These are phyloP conservation scores for Hypoxylon sp. DNA, from an alignment of 2,329 filamentous ascomycete species.

Conservation along the genomic window DNA sequence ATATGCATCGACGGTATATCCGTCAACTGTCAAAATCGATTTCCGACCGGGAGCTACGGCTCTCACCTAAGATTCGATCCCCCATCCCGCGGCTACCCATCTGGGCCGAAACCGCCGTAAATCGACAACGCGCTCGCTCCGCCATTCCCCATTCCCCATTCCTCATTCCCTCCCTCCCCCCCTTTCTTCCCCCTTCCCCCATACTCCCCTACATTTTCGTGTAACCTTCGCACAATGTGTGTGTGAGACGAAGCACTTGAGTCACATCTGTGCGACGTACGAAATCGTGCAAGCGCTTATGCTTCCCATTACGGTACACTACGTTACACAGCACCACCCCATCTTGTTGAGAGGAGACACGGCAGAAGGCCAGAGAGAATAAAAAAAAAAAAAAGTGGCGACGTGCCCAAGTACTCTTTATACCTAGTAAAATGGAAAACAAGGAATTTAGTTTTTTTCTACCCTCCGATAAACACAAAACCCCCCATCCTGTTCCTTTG, in stretches of 20 bases:
- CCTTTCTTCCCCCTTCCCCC: background rate
- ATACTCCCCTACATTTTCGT: conserved; percentile 6
- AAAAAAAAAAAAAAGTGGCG: conserved; percentile 10
- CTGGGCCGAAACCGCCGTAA: conserved; percentile 9
- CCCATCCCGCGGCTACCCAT: background rate
- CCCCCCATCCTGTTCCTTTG: conserved; percentile 5
- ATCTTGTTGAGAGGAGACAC: conserved; percentile 3
- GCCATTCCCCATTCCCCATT: background rate
- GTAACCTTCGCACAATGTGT: conserved; percentile 10
- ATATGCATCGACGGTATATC: conserved; percentile 6
- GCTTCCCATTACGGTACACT: background rate
- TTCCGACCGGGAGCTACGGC: conserved; percentile 31
- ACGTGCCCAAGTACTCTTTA: conserved; percentile 35
- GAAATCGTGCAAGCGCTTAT: conserved; percentile 7
- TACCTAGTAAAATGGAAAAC: conserved; percentile 24
- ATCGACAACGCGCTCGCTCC: background rate
- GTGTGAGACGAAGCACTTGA: conserved; percentile 1
- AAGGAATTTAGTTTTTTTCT: conserved; percentile 10
- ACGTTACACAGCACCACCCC: conserved; percentile 1
- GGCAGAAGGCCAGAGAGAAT: background rate
- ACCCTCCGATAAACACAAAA: background rate
- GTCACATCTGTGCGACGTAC: conserved; percentile 31
- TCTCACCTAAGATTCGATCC: conserved; percentile 36
- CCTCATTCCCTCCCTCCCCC: background rate
- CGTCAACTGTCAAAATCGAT: conserved; percentile 6